These are phyloP conservation scores for Diaporthe sp. DNA, from an alignment of 2,329 filamentous ascomycete genomes.

Conservation along the genomic window DNA sequence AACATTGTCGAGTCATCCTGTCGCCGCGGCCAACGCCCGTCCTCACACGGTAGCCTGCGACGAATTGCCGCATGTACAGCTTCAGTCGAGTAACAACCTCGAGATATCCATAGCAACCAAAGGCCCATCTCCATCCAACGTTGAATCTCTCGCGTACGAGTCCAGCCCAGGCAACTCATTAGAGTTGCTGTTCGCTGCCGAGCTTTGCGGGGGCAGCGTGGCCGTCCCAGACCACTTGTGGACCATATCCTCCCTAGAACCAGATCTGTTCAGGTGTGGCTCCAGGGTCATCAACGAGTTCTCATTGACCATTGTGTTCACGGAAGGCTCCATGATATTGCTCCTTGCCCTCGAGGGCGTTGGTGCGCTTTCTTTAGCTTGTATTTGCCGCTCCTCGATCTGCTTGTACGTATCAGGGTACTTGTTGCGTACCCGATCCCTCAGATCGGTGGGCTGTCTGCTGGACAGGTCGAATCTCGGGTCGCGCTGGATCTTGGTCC, in stretches of 20 bases:
- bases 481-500: constrained; percentile 76
- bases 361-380: constrained; percentile 54
- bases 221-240: constrained; percentile 55
- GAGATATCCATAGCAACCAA: constrained; percentile 73
- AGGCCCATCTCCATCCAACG: constrained; percentile 33
- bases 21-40: background rate
- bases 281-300: constrained; percentile 57
- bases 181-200: constrained; percentile 22
- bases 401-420: constrained; percentile 69
- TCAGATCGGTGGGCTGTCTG: constrained; percentile 72
- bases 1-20: background rate
- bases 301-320: constrained; percentile 61
- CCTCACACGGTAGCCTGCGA: background rate
- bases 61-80: background rate
- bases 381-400: constrained; percentile 67
- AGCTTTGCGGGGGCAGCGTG: constrained; percentile 42
- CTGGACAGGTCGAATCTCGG: constrained; percentile 67
- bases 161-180: constrained; percentile 37
- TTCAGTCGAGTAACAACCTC: constrained; percentile 65
- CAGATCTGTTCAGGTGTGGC: constrained; percentile 54
- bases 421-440: constrained; percentile 74
- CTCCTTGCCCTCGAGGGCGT: constrained; percentile 43
- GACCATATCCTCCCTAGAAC: constrained; percentile 60
- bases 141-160: constrained; percentile 37
- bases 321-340: constrained; percentile 63